Base-by-base conservation (phyloP, 2,329 filamentous ascomycete genomes). In the Pseudogymnoascus sp. region DNA sequence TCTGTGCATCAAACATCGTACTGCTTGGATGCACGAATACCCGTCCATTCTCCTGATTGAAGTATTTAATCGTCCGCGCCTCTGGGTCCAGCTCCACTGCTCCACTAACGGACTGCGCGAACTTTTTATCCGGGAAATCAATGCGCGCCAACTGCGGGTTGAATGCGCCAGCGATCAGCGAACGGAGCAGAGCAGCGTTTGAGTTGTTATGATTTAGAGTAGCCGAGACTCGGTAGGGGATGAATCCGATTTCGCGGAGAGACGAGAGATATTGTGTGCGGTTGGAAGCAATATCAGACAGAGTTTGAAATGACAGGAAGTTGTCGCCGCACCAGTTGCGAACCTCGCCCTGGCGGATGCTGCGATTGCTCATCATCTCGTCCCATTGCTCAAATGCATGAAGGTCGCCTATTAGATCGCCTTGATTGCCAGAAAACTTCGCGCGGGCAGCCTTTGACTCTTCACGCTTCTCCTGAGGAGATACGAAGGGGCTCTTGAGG, bases 81-180 rank as follows among this genome's bases (percentile, higher is more conserved):
- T 98, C 93, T 0, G 93, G 93, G 73, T 99, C 95, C 6, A 97
- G 81, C 74, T 95, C 93, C 1, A 98, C 90, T 0, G 95, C 91
- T 6, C 95, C 95, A 0, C 91, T 90, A 67, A 96, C 85, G 2
- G 90, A 92, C 37, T 88, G 86, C 11, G 90, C 90, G 75, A 96
- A 99, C 76, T 97, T 98, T 79, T 96, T 96, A 77, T 96, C 92
- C 0, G 95, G 95, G 69, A 97, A 91, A 68, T 92, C 89, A 73
- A 99, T 96, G 62, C 93, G 86, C 13, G 92, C 92, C 68, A 97
- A 86, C 76, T 98, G 93, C 0, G 95, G 95, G 43, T 79, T 79
- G 75, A 83, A 81, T 2, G 80, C 76, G 13, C 77, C 80, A 1
- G 81, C 81, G 7, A 80, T 75, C 14, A 75, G 70, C 4, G 73